A percentile compares a stretch with the other conserved stretches of the same genome.
Evolutionary conservation across 345 rosid species (phyloP).

Genomic region (Camelina sativa): DNA sequence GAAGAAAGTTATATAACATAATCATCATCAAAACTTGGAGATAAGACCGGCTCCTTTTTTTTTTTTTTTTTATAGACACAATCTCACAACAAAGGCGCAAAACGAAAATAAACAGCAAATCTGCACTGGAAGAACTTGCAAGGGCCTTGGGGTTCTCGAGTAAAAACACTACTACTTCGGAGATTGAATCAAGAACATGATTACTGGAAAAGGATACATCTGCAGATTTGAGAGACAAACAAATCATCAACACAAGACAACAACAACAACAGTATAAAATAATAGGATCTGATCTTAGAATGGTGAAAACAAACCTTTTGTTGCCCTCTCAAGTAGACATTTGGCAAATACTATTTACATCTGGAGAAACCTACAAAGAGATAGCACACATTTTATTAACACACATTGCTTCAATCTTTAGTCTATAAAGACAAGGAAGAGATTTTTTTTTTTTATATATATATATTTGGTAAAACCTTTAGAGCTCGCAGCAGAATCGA

Average conservation of each 20-base stretch:
- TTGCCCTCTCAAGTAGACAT: conserved; percentile 35
- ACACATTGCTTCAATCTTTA: conserved; percentile 4
- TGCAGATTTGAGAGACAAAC: conserved; percentile 15
- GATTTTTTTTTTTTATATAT: neutral
- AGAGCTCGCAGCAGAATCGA: conserved; percentile 22
- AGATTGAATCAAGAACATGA: conserved; percentile 25
- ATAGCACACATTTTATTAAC: conserved; percentile 11
- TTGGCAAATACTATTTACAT: conserved; percentile 36
- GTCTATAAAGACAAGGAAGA: neutral
- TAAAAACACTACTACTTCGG: conserved; percentile 3
- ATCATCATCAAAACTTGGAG: conserved; percentile 34
- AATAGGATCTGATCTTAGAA: neutral
- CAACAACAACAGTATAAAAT: neutral
- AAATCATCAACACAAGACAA: neutral
- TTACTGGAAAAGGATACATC: conserved; percentile 19
- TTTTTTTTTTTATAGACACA: conserved; percentile 23
- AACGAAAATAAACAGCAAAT: neutral
- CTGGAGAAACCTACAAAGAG: conserved; percentile 27
- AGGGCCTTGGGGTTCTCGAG: too few species aligned
- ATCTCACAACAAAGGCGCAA: conserved; percentile 15
- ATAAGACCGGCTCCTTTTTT: neutral
- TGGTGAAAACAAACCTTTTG: conserved; percentile 32
- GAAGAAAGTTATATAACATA: conserved; percentile 8
- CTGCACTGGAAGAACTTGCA: neutral
- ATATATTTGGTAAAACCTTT: neutral